These are phyloP conservation scores for Drechslera avenae DNA, from an alignment of 2,329 filamentous ascomycete species.

Conservation along the genomic window DNA sequence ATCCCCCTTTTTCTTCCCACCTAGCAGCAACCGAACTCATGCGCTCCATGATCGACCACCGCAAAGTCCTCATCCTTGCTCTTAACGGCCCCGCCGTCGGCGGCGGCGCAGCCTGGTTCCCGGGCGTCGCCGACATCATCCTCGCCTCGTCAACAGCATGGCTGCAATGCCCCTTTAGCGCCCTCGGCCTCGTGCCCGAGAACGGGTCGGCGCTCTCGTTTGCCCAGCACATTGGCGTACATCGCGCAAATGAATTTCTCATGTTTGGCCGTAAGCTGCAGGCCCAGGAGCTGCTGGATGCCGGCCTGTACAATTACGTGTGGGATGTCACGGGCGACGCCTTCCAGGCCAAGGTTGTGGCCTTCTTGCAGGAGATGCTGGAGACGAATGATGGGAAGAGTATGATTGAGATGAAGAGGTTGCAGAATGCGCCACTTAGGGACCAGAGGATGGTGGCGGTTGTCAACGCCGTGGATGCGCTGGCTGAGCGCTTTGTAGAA, in stretches of 20 bases:
- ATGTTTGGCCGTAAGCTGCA: slow-evolving; percentile 57
- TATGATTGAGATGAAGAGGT: slow-evolving; percentile 59
- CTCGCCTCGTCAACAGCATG: slow-evolving; percentile 53
- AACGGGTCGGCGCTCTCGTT: slow-evolving; percentile 55
- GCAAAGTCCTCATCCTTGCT: slow-evolving; percentile 57
- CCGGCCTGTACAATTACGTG: slow-evolving; percentile 55
- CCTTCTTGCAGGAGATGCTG: slow-evolving; percentile 53
- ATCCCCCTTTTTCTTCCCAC: neutral
- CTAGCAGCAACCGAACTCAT: slow-evolving; percentile 45
- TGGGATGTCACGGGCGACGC: slow-evolving; percentile 48
- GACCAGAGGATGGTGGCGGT: slow-evolving; percentile 55
- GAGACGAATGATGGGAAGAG: slow-evolving; percentile 56
- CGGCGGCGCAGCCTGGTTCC: slow-evolving; percentile 58
- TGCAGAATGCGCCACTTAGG: slow-evolving; percentile 55
- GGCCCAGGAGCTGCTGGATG: slow-evolving; percentile 51
- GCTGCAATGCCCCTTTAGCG: slow-evolving; percentile 57
- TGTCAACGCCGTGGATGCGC: slow-evolving; percentile 54
- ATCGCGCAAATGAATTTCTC: slow-evolving; percentile 58
- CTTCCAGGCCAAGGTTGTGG: slow-evolving; percentile 51
- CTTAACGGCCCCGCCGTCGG: slow-evolving; percentile 59
- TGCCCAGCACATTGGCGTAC: slow-evolving; percentile 56
- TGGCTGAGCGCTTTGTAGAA: slow-evolving; percentile 57
- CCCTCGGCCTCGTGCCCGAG: slow-evolving; percentile 57
- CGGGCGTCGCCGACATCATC: slow-evolving; percentile 56
- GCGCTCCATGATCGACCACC: slow-evolving; percentile 56